A percentile compares a stretch with the other conserved stretches of the same genome.
Conservation (phyloP, 176 grass and related monocot species). For the Avena sativa region DNA sequence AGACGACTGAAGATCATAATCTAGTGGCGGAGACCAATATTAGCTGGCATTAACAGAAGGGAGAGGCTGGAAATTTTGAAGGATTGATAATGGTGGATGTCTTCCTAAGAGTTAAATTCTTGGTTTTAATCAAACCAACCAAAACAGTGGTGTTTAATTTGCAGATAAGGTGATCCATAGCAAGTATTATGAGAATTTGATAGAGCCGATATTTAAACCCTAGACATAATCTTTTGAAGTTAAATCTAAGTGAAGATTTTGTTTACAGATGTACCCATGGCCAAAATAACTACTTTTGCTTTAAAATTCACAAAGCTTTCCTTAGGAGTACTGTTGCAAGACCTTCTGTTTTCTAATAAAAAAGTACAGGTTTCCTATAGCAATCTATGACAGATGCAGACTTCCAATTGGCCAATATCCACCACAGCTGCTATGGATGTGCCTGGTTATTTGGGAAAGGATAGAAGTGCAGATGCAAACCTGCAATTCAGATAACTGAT, state of each 20-base stretch:
- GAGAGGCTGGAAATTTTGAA: not conserved
- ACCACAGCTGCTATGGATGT: not conserved
- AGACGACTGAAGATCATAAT: not conserved
- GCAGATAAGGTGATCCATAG: slow-evolving; percentile 6
- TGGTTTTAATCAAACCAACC: not conserved
- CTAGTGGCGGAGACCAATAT: not conserved
- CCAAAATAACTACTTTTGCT: not conserved
- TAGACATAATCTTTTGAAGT: slow-evolving; percentile 21
- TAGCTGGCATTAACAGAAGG: slow-evolving; percentile 11
- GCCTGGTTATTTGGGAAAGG: slow-evolving; percentile 26
- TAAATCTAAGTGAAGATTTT: not conserved
- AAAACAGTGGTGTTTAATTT: slow-evolving; percentile 8
- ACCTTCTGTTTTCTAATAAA: slow-evolving; percentile 13
- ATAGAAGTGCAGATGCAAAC: slow-evolving; percentile 40
- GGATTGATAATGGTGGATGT: not conserved
- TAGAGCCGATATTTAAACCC: not conserved
- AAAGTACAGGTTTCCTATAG: slow-evolving; percentile 4
- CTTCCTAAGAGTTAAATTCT: not conserved
- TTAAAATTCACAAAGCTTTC: slow-evolving; percentile 5
- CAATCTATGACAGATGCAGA: slow-evolving; percentile 1
- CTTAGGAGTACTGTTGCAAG: not conserved
- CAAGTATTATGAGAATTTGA: not conserved
- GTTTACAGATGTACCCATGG: not conserved
- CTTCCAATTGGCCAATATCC: slow-evolving; percentile 11
- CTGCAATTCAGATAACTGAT: slow-evolving; percentile 97